phyloP scores from a whole-genome alignment of 2,329 filamentous ascomycete species.

The Rhexocercosporidium sp. region DNA sequence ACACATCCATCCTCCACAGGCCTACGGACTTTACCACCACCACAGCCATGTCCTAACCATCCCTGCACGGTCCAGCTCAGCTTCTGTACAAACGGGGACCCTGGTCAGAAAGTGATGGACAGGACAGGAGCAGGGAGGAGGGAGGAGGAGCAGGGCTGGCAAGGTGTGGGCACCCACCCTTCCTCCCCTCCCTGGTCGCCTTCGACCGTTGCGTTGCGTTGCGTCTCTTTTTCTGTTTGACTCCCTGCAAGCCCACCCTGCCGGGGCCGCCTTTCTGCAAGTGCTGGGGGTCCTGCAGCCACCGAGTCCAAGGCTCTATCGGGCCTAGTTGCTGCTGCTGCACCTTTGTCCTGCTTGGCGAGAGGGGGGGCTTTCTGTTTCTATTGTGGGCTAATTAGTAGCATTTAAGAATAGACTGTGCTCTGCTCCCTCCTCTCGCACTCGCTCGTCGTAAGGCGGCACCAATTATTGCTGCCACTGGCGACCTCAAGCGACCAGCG shows the following conservation, averaged over 20 bases:
- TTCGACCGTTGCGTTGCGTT: conserved; percentile 26
- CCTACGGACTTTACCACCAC: conserved; percentile 34
- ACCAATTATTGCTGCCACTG: conserved; percentile 19
- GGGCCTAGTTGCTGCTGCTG: conserved; percentile 18
- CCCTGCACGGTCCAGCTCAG: conserved; percentile 34
- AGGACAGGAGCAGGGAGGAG: conserved; percentile 27
- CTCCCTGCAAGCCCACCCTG: conserved; percentile 30
- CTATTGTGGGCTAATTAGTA: conserved; percentile 35
- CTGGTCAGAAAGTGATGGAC: conserved; percentile 24
- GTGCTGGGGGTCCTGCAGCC: neutral
- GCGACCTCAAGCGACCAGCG: neutral
- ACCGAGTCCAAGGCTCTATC: conserved; percentile 15
- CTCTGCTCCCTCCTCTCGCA: neutral
- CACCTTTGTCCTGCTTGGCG: conserved; percentile 13
- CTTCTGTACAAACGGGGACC: conserved; percentile 29
- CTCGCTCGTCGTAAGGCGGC: conserved; percentile 27
- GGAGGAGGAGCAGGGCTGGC: conserved; percentile 1
- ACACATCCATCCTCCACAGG: conserved; percentile 31
- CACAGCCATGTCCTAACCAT: conserved; percentile 31
- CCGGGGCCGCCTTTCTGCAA: conserved; percentile 28
- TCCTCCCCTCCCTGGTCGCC: neutral
- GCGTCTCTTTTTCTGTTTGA: conserved; percentile 2
- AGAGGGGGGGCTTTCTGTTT: neutral
- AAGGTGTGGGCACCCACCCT: conserved; percentile 14
- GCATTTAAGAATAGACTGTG: conserved; percentile 34